Base-by-base conservation (phyloP, 2,329 filamentous ascomycete genomes). In the Fusarium sp. region DNA sequence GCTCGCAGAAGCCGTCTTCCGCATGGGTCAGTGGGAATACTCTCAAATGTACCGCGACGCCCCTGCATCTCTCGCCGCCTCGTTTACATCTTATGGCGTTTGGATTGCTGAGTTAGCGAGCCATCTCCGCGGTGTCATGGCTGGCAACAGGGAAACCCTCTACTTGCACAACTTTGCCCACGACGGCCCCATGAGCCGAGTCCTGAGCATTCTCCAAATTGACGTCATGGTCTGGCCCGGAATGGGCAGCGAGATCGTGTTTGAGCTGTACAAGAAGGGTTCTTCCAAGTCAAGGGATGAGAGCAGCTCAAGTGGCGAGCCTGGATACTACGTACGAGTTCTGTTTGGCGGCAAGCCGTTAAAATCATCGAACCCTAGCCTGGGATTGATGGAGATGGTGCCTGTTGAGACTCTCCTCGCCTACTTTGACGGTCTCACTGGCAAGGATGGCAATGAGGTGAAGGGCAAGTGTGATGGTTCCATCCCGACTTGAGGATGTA, bases 161-260 rank as follows among this genome's bases (percentile, higher is more conserved):
- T 96, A 94, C 79, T 83, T 90, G 50, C 94, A 96, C 78, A 95
- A 96, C 72, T 87, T 96, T 40, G 94, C 93, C 3, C 94, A 97
- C 77, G 94, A 96, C 76, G 94, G 94, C 0, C 92, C 89, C 2
- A 78, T 95, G 5, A 90, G 91, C 18, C 84, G 90, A 3, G 76
- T 95, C 7, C 83, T 96, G 24, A 89, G 89, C 4, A 88, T 94
- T 16, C 79, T 95, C 75, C 93, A 95, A 82, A 69, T 72, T 1
- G 91, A 94, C 20, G 82, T 85, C 59, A 95, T 95, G 93, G 91
- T 94, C 0, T 95, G 93, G 93, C 93, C 93, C 0, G 93, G 93
- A 0, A 94, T 95, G 93, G 93, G 93, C 0, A 87, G 89, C 6
- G 93, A 95, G 81, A 85, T 95, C 0, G 89, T 94, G 0, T 94